A percentile compares a stretch with the other conserved stretches of the same genome.
Conservation (phyloP, 176 grass and related monocot genomes). For the Panicum miliaceum region DNA sequence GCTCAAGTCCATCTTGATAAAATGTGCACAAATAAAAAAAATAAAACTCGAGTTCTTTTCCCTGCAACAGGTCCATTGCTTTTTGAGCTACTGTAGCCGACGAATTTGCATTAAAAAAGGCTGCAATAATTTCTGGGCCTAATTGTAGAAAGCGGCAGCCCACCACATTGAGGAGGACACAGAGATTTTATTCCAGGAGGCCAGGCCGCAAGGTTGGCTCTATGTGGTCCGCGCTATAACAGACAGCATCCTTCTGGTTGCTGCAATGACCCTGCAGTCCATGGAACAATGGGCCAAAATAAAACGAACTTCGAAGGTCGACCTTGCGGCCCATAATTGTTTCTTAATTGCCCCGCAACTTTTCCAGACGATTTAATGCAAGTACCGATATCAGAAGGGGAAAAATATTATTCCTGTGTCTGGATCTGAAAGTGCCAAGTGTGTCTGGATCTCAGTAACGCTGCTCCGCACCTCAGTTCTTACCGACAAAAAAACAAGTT, state of each 20-base stretch:
- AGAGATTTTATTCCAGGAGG: too few relatives aligned
- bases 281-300: background rate
- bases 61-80: too few relatives aligned
- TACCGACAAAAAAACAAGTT: background rate
- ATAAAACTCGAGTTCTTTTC: too few relatives aligned
- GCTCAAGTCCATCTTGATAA: too few relatives aligned
- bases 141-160: too few relatives aligned
- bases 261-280: background rate
- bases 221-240: too few relatives aligned
- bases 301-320: background rate
- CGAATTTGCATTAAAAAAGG: too few relatives aligned
- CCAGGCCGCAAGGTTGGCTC: too few relatives aligned
- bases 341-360: background rate
- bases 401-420: background rate
- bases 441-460: background rate
- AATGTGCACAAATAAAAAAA: too few relatives aligned
- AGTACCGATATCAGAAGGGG: background rate
- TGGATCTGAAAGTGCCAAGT: background rate
- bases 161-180: too few relatives aligned
- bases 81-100: too few relatives aligned
- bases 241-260: background rate
- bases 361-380: background rate
- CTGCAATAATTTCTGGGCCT: too few relatives aligned
- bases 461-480: background rate
- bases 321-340: background rate